Conservation (phyloP, 2,329 filamentous ascomycete species). For the Arthroderma sp. region DNA sequence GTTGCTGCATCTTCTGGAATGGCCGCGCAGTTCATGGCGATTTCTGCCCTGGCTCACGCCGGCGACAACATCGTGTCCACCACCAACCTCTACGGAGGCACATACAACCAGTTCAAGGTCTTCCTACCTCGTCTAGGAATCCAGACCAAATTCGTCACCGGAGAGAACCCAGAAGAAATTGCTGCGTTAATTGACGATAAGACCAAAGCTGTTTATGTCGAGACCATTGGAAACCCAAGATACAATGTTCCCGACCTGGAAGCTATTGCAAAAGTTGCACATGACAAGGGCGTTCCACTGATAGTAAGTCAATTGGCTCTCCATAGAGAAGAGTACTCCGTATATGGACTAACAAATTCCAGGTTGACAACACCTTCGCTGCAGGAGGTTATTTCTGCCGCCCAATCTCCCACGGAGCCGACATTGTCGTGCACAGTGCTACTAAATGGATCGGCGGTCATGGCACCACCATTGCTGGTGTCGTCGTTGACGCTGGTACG, state of each 20-base stretch:
- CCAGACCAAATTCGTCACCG: slow-evolving; percentile 71
- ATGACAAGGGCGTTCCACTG: slow-evolving; percentile 54
- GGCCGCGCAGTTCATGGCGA: slow-evolving; percentile 82
- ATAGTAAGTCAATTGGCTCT: slow-evolving; percentile 35
- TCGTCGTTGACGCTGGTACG: slow-evolving; percentile 77
- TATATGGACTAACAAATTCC: slow-evolving; percentile 6
- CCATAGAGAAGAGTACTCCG: too few species aligned
- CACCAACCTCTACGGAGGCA: slow-evolving; percentile 83
- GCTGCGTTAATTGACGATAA: slow-evolving; percentile 75
- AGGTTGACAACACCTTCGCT: slow-evolving; percentile 92
- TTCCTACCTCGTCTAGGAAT: slow-evolving; percentile 78
- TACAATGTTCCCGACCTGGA: slow-evolving; percentile 91
- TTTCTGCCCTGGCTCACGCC: slow-evolving; percentile 67
- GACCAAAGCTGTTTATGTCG: slow-evolving; percentile 84
- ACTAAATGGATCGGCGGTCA: slow-evolving; percentile 98
- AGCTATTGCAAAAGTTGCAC: slow-evolving; percentile 69
- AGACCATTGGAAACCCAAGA: slow-evolving; percentile 85
- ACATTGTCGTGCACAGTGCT: slow-evolving; percentile 87
- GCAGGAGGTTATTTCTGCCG: slow-evolving; percentile 80
- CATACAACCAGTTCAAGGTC: slow-evolving; percentile 96
- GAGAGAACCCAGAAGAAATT: slow-evolving; percentile 69
- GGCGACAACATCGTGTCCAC: slow-evolving; percentile 93
- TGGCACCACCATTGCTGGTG: slow-evolving; percentile 78
- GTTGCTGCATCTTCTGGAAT: slow-evolving; percentile 78
- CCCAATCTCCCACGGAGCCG: slow-evolving; percentile 80